Base-by-base conservation (phyloP, 345 rosid species). In the Physaria fendleri region DNA sequence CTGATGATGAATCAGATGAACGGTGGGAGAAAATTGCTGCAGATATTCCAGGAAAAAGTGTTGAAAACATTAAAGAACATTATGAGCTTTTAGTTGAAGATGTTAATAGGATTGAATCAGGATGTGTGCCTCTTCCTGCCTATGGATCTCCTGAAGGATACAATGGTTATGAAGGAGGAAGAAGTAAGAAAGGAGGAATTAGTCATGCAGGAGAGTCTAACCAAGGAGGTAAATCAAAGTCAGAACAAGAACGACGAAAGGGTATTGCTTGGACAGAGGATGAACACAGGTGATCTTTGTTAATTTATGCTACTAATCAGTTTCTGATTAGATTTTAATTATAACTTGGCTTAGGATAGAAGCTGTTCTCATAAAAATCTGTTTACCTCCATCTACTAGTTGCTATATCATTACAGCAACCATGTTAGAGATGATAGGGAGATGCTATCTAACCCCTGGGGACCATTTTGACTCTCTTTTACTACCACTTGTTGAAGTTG, bases 261-360 rank as follows among this genome's bases (percentile, higher is more conserved):
- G 99, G 99, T 54, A 84, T 85, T 76, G 97, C 99, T 30, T 93
- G 99, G 99, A 86, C 99, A 2, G 99, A 89, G 76, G 97, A 89
- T 38, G 99, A 93, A 37, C 96, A 88, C 80, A 79, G 93, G 95
- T 89, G 57, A 80, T 32, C 32, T 57, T 72, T 21, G 58, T 43
- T 51, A 59, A 37, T n/a, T n/a, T 56, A 14, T 27, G 12, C 38
- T 65, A 1, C 57, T 38, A 62, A 21, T 39, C 64, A n/a, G 21
- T 62, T 63, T 63, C 14, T 72, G 59, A 0, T 30, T 58, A 5
- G 42, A 14, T 35, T 17, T 44, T 28, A 27, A 61, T 8, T 15
- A 28, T 45, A 34, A 62, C 33, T 56, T 30, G 23, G 64, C 50
- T 29, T 46, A 52, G 43, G 63, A 55, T 44, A 45, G 24, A 46